Evolutionary conservation across 768 basidiomycete genomes (phyloP).

Genomic region (Trametopsis cervina): DNA sequence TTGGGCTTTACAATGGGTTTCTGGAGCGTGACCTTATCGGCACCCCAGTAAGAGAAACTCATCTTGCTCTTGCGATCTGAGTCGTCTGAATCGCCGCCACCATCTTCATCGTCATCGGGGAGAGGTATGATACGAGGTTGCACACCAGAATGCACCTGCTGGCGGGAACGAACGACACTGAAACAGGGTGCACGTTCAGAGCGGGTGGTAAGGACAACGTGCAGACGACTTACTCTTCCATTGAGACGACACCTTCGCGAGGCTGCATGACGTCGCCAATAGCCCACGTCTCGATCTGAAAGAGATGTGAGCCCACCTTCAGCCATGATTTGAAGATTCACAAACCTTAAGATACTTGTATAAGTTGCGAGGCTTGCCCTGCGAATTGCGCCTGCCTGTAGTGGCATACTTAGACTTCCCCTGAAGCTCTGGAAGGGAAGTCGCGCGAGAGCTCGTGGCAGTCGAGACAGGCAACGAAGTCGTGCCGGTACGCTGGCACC

Average conservation of each 20-base stretch:
- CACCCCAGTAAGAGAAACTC: constrained; percentile 93
- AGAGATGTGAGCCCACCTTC: background rate
- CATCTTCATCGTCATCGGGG: constrained; percentile 52
- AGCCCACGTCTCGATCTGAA: constrained; percentile 81
- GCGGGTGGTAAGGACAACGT: constrained; percentile 4
- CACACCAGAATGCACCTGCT: constrained; percentile 46
- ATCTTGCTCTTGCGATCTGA: constrained; percentile 89
- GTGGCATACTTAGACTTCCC: constrained; percentile 83
- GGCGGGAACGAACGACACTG: constrained; percentile 68
- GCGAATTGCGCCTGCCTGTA: constrained; percentile 65
- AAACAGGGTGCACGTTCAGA: constrained; percentile 4
- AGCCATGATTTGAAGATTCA: background rate
- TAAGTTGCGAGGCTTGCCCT: constrained; percentile 82
- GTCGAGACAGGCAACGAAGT: constrained; percentile 78
- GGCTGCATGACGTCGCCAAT: constrained; percentile 74
- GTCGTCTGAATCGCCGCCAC: constrained; percentile 64
- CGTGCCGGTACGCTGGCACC: constrained; percentile 86
- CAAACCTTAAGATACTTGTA: constrained; percentile 88
- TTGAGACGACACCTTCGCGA: constrained; percentile 74
- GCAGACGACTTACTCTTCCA: constrained; percentile 71
- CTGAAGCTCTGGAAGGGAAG: constrained; percentile 76
- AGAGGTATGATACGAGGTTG: constrained; percentile 65
- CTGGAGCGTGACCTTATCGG: constrained; percentile 84
- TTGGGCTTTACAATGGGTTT: constrained; percentile 58
- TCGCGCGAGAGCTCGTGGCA: constrained; percentile 59